phyloP scores from a whole-genome alignment of 345 rosid genomes.

The Raphanus raphanistrum region DNA sequence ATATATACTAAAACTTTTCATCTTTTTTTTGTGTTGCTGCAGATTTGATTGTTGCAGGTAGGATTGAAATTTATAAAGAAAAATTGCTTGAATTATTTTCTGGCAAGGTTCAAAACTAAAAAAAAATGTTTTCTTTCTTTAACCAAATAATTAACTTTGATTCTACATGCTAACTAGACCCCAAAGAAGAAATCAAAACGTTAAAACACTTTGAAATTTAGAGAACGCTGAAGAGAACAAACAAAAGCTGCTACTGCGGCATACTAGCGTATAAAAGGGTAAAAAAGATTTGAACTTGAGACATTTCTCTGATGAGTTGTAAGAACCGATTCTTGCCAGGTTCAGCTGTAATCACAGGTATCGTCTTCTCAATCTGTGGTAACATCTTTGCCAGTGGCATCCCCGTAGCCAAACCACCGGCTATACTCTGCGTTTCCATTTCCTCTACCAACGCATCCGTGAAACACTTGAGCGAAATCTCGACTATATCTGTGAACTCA shows the following conservation, averaged over 20 bases:
- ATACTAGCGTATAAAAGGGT: constrained; percentile 73
- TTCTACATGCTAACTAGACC: neutral
- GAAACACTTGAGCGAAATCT: constrained; percentile 59
- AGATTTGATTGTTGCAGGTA: no score
- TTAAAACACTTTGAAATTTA: constrained; percentile 3
- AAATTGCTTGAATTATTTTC: neutral
- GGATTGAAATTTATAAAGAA: no score
- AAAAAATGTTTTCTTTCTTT: neutral
- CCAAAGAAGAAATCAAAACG: neutral
- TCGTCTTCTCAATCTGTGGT: constrained; percentile 68
- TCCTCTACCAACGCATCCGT: constrained; percentile 58
- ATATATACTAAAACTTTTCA: no score
- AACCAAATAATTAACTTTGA: neutral
- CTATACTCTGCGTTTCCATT: constrained; percentile 42
- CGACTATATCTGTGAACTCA: constrained; percentile 61
- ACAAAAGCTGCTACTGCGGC: constrained; percentile 34
- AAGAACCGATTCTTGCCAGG: constrained; percentile 63
- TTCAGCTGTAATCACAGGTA: constrained; percentile 50
- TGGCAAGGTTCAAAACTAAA: neutral
- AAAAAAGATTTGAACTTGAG: constrained; percentile 80
- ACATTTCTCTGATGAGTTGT: constrained; percentile 49
- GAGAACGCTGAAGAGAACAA: neutral
- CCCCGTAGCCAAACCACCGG: constrained; percentile 42
- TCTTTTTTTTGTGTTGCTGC: no score
- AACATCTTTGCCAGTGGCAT: constrained; percentile 75